Evolutionary conservation across 306 rosid genomes (phyloP).

Genomic region (Lupinus albus): DNA sequence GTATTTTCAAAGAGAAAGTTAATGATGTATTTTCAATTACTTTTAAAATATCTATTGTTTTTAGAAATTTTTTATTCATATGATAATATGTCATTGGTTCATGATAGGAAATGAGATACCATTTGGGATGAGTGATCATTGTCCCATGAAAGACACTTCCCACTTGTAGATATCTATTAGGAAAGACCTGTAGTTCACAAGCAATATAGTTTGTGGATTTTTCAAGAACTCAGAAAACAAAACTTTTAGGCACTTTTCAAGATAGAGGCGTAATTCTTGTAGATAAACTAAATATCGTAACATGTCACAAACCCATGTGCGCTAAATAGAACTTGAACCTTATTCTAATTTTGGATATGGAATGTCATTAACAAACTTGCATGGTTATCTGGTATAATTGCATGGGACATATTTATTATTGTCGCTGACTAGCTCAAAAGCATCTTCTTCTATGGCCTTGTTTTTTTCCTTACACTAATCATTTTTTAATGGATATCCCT

Average conservation of each 20-base stretch:
- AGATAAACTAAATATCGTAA: not conserved
- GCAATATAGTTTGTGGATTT: constrained; percentile 29
- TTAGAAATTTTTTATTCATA: too few species aligned
- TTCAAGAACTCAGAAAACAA: not conserved
- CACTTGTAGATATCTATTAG: constrained; percentile 14
- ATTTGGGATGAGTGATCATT: too few species aligned
- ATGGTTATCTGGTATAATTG: constrained; percentile 17
- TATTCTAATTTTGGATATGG: constrained; percentile 1
- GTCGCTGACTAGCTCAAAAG: constrained; percentile 39
- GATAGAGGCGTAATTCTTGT: not conserved
- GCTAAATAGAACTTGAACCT: constrained; percentile 2
- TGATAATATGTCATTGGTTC: too few species aligned
- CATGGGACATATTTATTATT: constrained; percentile 23
- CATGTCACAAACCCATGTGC: constrained; percentile 6
- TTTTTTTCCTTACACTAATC: constrained; percentile 20
- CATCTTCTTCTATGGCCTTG: not conserved
- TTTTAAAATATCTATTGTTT: too few species aligned
- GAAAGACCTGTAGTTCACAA: not conserved
- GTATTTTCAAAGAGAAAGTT: too few species aligned
- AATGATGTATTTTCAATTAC: too few species aligned
- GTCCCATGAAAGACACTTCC: constrained; percentile 3
- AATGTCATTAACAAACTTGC: constrained; percentile 26
- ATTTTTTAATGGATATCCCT: constrained; percentile 12
- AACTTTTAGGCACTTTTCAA: not conserved
- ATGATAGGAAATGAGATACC: too few species aligned